Percentiles rank a stretch among this genome's conserved stretches.
Evolutionary conservation across 768 basidiomycete species (phyloP).

Genomic region (Tylopilus rubrobrunneus): DNA sequence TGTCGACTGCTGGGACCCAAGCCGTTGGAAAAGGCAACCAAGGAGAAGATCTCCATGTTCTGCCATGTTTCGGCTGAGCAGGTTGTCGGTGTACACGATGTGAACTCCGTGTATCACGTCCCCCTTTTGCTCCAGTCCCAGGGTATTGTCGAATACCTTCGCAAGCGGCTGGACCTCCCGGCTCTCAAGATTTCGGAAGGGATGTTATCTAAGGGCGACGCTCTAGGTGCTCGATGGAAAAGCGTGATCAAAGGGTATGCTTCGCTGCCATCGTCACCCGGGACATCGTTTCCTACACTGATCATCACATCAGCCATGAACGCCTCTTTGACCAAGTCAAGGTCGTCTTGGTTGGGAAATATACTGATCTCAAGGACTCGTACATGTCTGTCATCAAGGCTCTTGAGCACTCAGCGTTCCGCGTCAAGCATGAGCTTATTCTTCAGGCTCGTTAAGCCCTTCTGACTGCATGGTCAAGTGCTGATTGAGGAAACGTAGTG

Average conservation of each 20-base stretch:
- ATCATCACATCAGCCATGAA: slow-evolving; percentile 65
- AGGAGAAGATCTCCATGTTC: no score
- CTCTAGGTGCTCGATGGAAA: slow-evolving; percentile 74
- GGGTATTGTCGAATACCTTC: no score
- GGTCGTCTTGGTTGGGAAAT: slow-evolving; percentile 94
- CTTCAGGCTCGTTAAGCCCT: slow-evolving; percentile 58
- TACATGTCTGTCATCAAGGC: slow-evolving; percentile 99
- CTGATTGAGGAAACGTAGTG: slow-evolving; percentile 49
- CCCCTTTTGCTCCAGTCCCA: no score
- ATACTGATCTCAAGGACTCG: slow-evolving; percentile 94
- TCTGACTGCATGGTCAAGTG: not conserved
- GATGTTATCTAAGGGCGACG: slow-evolving; percentile 39
- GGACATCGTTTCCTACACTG: not conserved
- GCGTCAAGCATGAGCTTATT: slow-evolving; percentile 78
- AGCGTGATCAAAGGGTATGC: slow-evolving; percentile 76
- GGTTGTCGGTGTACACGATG: no score
- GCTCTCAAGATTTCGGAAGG: no score
- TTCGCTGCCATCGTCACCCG: not conserved
- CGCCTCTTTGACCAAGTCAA: slow-evolving; percentile 84
- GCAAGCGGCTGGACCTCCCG: no score
- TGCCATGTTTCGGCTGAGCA: no score
- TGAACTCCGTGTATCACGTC: no score
- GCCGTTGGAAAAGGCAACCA: no score
- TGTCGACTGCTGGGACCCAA: no score
- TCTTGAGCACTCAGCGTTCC: slow-evolving; percentile 94